Conservation (phyloP, 495 filamentous ascomycete genomes). For the Penicillium turbatum region DNA sequence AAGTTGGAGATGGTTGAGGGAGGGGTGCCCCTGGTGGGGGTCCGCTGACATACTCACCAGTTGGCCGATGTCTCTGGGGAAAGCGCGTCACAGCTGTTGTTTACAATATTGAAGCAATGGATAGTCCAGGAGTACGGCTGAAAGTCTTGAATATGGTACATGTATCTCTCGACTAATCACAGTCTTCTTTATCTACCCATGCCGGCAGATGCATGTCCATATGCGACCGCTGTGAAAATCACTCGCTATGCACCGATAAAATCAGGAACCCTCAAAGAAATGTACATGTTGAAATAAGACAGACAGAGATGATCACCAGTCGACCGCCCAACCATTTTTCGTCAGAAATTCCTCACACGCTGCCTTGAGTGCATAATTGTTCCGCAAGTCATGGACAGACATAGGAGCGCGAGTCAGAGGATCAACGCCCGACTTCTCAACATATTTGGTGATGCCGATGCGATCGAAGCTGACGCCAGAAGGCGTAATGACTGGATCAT, state of each 20-base stretch:
- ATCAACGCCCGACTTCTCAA: conserved; percentile 69
- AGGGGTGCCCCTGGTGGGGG: conserved; percentile 20
- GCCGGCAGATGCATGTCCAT: conserved; percentile 12
- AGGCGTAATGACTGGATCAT: conserved; percentile 86
- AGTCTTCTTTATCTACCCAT: conserved; percentile 4
- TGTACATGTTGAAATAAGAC: conserved; percentile 1
- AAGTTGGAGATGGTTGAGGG: conserved; percentile 15
- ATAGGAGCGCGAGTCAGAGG: conserved; percentile 79
- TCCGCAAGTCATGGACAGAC: conserved; percentile 63
- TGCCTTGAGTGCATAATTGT: conserved; percentile 77
- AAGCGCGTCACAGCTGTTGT: neutral
- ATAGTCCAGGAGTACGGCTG: no score
- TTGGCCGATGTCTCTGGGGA: conserved; percentile 3
- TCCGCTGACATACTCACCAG: conserved; percentile 24
- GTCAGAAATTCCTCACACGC: conserved; percentile 81
- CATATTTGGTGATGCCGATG: conserved; percentile 78
- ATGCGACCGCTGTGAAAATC: conserved; percentile 10
- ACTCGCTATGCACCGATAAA: conserved; percentile 21
- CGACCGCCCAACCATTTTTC: conserved; percentile 89
- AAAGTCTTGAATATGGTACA: no score
- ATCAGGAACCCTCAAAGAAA: neutral
- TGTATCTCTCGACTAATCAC: no score
- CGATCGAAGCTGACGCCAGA: conserved; percentile 88
- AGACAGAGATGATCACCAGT: conserved; percentile 57
- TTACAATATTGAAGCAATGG: no score